phyloP scores from a whole-genome alignment of 352 stramenopile genomes.

The Globisporangium abappressorium region DNA sequence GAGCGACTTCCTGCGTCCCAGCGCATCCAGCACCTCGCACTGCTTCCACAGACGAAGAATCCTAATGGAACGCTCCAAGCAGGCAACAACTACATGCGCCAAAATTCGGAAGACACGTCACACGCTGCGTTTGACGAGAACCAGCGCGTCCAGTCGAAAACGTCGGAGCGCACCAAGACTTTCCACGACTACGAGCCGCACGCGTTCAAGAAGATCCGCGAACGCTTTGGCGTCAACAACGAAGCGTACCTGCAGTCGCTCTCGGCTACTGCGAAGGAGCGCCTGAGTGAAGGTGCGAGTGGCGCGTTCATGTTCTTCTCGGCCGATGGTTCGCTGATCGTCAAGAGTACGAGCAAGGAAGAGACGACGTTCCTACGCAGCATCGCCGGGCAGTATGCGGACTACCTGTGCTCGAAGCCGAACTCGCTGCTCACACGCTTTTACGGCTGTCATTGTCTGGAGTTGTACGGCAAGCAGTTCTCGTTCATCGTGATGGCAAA shows the following conservation, averaged over 20 bases:
- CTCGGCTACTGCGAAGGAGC: constrained; percentile 84
- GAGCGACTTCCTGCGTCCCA: constrained; percentile 70
- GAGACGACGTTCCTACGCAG: constrained; percentile 84
- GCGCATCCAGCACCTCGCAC: constrained; percentile 78
- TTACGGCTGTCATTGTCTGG: constrained; percentile 88
- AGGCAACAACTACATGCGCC: constrained; percentile 43
- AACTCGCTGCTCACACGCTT: constrained; percentile 87
- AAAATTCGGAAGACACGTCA: constrained; percentile 40
- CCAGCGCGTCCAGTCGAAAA: constrained; percentile 62
- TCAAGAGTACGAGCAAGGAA: constrained; percentile 89
- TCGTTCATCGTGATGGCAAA: constrained; percentile 93
- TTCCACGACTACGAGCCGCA: constrained; percentile 89
- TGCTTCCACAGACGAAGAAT: constrained; percentile 73
- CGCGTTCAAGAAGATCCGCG: constrained; percentile 87
- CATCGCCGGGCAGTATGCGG: constrained; percentile 85
- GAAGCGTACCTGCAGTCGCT: constrained; percentile 81
- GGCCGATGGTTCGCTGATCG: constrained; percentile 83
- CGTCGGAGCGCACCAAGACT: constrained; percentile 75
- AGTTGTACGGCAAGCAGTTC: constrained; percentile 90
- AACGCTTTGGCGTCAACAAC: constrained; percentile 83
- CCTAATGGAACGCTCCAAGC: constrained; percentile 21
- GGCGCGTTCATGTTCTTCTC: constrained; percentile 93
- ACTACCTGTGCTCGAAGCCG: constrained; percentile 84
- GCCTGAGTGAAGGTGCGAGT: constrained; percentile 84
- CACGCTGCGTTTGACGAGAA: constrained; percentile 70